Conservation (phyloP, 139 green algal genomes). For the Haematococcus lacustris region DNA sequence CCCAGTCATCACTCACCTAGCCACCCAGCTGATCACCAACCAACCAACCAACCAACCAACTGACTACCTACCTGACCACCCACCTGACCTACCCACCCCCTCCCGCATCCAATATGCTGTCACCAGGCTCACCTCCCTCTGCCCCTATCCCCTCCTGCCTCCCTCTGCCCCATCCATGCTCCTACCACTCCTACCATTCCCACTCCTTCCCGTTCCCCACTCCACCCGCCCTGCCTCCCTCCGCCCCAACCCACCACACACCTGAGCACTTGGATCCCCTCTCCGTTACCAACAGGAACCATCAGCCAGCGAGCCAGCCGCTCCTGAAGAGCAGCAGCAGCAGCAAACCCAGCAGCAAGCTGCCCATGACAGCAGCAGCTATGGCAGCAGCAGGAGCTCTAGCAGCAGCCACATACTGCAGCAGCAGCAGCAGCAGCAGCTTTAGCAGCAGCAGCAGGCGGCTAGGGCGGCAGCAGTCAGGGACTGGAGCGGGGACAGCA, state of each 20-base stretch:
- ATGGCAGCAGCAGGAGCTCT: too few species aligned
- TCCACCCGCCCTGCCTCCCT: not conserved
- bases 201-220: not conserved
- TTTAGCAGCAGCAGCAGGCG: too few species aligned
- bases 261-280: conserved; percentile 10
- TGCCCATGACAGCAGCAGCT: too few species aligned
- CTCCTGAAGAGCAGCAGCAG: not conserved
- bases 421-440: too few species aligned
- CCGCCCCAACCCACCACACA: too few species aligned
- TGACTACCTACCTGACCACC: not conserved
- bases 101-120: not conserved
- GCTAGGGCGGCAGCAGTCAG: too few species aligned
- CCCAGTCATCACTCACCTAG: not conserved
- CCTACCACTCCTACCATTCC: not conserved
- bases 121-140: not conserved
- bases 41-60: too few species aligned
- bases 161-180: not conserved
- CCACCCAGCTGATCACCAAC: not conserved
- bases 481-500: too few species aligned
- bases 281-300: conserved; percentile 5
- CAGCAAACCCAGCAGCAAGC: not conserved
- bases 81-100: not conserved
- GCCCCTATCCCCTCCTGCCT: too few species aligned
- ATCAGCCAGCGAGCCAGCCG: conserved; percentile 5
- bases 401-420: too few species aligned